Percentiles rank a stretch among this genome's conserved stretches.
phyloP scores from a whole-genome alignment of 768 basidiomycete genomes.

The Tricholoma bakamatsutake region DNA sequence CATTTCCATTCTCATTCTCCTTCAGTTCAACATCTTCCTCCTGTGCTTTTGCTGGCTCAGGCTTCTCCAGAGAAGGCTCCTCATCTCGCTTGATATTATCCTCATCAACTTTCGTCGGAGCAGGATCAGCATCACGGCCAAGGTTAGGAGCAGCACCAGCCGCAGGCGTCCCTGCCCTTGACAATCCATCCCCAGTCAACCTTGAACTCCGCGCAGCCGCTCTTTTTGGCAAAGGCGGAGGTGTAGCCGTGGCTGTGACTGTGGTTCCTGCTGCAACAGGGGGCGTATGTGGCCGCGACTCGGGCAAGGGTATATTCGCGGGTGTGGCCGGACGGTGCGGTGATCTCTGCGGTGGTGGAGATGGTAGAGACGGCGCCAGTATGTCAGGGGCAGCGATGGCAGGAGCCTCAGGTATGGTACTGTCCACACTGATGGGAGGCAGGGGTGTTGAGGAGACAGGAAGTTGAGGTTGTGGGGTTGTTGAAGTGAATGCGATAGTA shows the following conservation, averaged over 20 bases:
- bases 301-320: conserved; percentile 33
- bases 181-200: conserved; percentile 13
- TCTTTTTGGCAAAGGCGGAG: conserved; percentile 62
- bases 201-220: conserved; percentile 51
- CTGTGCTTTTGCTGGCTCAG: conserved; percentile 3
- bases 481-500: conserved; percentile 6
- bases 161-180: conserved; percentile 19
- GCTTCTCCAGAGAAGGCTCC: not conserved
- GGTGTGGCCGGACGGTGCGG: conserved; percentile 24
- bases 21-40: not conserved
- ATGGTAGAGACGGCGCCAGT: conserved; percentile 3
- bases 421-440: conserved; percentile 2
- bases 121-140: not conserved
- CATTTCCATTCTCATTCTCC: not conserved
- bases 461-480: not conserved
- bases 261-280: conserved; percentile 17
- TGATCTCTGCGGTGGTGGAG: conserved; percentile 6
- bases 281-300: conserved; percentile 39
- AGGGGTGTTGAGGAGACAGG: not conserved
- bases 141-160: not conserved
- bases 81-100: not conserved
- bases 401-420: conserved; percentile 1
- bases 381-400: conserved; percentile 1
- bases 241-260: conserved; percentile 19
- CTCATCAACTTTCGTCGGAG: not conserved